Base-by-base conservation (phyloP, 306 rosid genomes). In the Prunus salicina region DNA sequence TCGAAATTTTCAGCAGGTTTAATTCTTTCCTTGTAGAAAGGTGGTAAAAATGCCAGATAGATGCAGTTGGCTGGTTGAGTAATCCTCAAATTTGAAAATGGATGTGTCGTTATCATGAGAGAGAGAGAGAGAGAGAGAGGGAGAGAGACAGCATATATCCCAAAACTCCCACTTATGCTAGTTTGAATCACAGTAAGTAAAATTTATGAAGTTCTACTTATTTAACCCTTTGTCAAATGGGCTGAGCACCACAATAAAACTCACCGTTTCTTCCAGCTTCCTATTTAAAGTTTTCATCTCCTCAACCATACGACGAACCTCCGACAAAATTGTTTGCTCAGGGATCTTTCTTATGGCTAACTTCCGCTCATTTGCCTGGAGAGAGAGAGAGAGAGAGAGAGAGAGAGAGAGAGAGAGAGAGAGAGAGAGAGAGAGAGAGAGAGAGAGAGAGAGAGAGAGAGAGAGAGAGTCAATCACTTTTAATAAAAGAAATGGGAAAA, bases 241-340 rank as follows among this genome's bases (percentile, higher is more conserved):
- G 27, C 38, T 19, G 18, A 68, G 25, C 32, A 72, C 16, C n/a
- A 61, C 12, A 67, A 69, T 20, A 52, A 28, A 83, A 84, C 92
- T 88, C 82, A 92, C 98, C 0, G 97, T 89, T 72, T 92, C 91
- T 80, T 95, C 98, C 49, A 95, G 81, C 87, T 89, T 86, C 86
- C 79, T 95, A 78, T 95, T 95, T 70, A 92, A 74, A 66, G 72
- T 72, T 85, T 92, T 89, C 98, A 90, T 92, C 83, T 89, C 97
- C 74, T 87, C 96, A 46, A 95, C 97, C 98, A 95, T 95, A 15
- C 91, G 90, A 30, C 96, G 97, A 81, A 95, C 93, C 76, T 90
- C 97, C 13, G 89, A 73, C 72, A 95, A 61, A 80, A 95, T 89
- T 81, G 86, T 80, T 86, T 92, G 88, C 88, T 95, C 97, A 18